Conservation (phyloP, 2,329 filamentous ascomycete genomes). For the Cladophialophora chaetospira region DNA sequence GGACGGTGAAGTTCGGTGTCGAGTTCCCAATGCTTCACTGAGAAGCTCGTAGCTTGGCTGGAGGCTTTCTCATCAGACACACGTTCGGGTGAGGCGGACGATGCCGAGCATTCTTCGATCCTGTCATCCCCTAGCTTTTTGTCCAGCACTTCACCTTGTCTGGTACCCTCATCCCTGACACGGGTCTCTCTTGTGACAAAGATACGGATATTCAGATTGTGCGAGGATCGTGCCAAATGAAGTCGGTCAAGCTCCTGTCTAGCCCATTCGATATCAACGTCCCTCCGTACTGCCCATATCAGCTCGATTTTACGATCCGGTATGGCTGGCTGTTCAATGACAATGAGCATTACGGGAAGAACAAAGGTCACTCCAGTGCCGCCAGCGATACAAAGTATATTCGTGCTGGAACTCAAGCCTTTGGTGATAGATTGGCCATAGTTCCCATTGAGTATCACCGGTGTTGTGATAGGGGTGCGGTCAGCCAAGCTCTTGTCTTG, state of each 20-base stretch:
- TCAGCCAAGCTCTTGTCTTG: constrained; percentile 36
- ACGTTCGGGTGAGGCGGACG: neutral
- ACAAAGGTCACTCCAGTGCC: constrained; percentile 63
- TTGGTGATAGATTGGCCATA: constrained; percentile 52
- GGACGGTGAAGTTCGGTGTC: constrained; percentile 45
- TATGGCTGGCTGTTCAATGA: constrained; percentile 34
- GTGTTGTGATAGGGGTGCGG: constrained; percentile 44
- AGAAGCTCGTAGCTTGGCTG: constrained; percentile 30
- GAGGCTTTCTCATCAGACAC: neutral
- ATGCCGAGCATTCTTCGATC: constrained; percentile 9
- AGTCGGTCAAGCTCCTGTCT: constrained; percentile 57
- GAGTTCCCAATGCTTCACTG: constrained; percentile 27
- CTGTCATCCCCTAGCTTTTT: constrained; percentile 32
- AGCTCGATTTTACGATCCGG: constrained; percentile 57
- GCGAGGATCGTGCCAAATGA: constrained; percentile 41
- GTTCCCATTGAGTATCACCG: constrained; percentile 63
- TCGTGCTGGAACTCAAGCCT: constrained; percentile 37
- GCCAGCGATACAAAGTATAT: constrained; percentile 58
- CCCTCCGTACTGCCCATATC: constrained; percentile 65
- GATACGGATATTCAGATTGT: constrained; percentile 55
- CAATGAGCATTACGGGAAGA: constrained; percentile 53
- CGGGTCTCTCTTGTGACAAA: constrained; percentile 60
- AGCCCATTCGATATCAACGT: constrained; percentile 61
- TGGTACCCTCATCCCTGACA: neutral
- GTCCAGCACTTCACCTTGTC: neutral